Evolutionary conservation across 1,139 yeast species (phyloP).

Genomic region (Zygoascus sp.): DNA sequence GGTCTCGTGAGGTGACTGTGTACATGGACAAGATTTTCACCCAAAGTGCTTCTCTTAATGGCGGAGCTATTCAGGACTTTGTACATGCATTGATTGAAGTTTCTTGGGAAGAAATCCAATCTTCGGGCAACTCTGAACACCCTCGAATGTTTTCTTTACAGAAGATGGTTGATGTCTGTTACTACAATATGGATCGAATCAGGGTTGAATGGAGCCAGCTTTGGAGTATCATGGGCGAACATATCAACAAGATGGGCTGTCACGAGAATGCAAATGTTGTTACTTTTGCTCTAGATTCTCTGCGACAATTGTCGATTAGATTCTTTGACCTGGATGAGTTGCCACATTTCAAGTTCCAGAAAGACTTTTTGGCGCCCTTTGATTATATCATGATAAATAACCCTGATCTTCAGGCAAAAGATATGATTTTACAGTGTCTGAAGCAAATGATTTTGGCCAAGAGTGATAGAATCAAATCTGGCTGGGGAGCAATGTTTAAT

Average conservation of each 20-base stretch:
- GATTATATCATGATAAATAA: conserved; percentile 72
- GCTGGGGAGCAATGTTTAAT: conserved; percentile 88
- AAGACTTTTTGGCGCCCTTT: conserved; percentile 88
- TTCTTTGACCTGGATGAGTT: conserved; percentile 91
- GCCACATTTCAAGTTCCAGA: conserved; percentile 92
- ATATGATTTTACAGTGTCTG: conserved; percentile 86
- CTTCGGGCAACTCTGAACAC: conserved; percentile 75
- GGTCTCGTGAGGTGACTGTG: conserved; percentile 74
- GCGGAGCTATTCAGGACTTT: conserved; percentile 80
- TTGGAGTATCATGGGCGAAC: conserved; percentile 91
- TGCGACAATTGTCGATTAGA: conserved; percentile 87
- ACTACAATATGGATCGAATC: conserved; percentile 94
- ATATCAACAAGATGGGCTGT: conserved; percentile 82
- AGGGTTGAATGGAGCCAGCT: conserved; percentile 95
- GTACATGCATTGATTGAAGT: conserved; percentile 84
- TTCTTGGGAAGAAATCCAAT: conserved; percentile 84
- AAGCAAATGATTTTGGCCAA: conserved; percentile 80
- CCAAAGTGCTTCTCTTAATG: conserved; percentile 72
- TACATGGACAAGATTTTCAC: conserved; percentile 85
- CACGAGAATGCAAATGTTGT: conserved; percentile 72
- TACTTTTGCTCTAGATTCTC: conserved; percentile 87
- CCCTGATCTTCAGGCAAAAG: conserved; percentile 66
- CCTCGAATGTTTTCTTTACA: conserved; percentile 92
- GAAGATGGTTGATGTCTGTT: conserved; percentile 94
- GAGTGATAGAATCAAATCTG: conserved; percentile 73